Base-by-base conservation (phyloP, 2,329 filamentous ascomycete species). In the Diplodia seriata region DNA sequence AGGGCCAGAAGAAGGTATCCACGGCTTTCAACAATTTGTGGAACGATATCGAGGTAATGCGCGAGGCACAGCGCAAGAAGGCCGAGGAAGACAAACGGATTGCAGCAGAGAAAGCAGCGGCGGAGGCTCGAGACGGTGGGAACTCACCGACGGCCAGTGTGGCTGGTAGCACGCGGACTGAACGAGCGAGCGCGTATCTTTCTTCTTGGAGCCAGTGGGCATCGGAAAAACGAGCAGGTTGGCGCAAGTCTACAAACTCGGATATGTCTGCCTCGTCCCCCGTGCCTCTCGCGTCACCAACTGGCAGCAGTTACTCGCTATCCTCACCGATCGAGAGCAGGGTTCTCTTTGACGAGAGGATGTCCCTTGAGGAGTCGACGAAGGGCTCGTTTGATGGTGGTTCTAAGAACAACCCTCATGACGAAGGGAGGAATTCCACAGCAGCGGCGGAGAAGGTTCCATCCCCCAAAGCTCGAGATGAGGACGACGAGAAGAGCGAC, bases 11-110 rank as follows among this genome's bases (percentile, higher is more conserved):
- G 74, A 96, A 94, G 80, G 92, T 97, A 0, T 93, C 90, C 23
- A 90, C 89, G 4, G 90, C 95, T 47, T 92, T 97, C 78, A 96
- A 91, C 77, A 93, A 89, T 74, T 84, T 98, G 33, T 98, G 96
- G 84, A 87, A 92, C 0, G 94, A 98, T 73, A 91, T 98, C 80
- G 94, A 98, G 78, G 82, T 87, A 2, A 86, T 93, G 80, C 85
- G 92, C 15, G 92, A 94, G 79, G 86, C 87, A 18, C 91, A 94
- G 77, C 84, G 87, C 68, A 89, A 87, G 73, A 83, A 84, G 62
- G 81, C 85, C 5, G 88, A 90, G 69, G 85, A 90, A 74, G 78
- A 81, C 57, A 81, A 82, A 71, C 72, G 73, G 20, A 72, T 74
- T 8, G 69, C 74, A 7, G 66, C 66, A 15, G 68, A 63, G n/a